Base-by-base conservation (phyloP, 495 filamentous ascomycete genomes). In the Tuber aestivum region DNA sequence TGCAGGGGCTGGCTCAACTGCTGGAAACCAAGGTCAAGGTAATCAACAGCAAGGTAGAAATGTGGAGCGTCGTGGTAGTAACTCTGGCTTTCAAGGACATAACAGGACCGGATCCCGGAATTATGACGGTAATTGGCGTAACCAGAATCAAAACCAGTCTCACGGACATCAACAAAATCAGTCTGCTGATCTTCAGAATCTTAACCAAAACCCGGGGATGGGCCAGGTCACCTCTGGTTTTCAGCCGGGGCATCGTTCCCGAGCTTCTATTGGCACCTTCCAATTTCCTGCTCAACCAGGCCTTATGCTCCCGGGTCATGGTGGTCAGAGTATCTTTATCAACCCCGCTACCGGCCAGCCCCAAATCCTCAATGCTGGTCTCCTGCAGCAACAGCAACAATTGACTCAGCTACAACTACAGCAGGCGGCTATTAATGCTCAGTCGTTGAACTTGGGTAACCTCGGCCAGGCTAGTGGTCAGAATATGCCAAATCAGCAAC, bases 51-150 rank as follows among this genome's bases (percentile, higher is more conserved):
- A 84, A 70, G 78, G 83, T 45, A 87, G 89, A 69, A 86, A 85
- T 76, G 85, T 86, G n/a, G 87, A 88, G 77, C 81, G 82, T 45
- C 80, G 82, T 40, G 79, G 78, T 27, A 83, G 82, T 65, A 82
- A 80, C 44, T 78, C 81, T 41, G 76, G 77, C 38, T 82, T 82
- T 45, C 81, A 88, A 48, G 88, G 90, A 74, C 95, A 99, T 83
- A 90, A 88, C 80, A 89, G 96, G 72, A 91, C 90, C 14, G 87
- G 86, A 10, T 99, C 95, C 23, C 88, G 95, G 42, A 99, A 98
- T 83, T 99, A 98, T 84, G 96, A 99, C 77, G 90, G 94, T 77
- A 98, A 99, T 84, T 99, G 95, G 95, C 91, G 95, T 79, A 95
- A 95, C 83, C 95, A 92, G 77, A 90, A 89, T 82, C 92, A 91